A percentile compares a stretch with the other conserved stretches of the same genome.
These are phyloP conservation scores for Canariomyces notabilis DNA, from an alignment of 2,329 filamentous ascomycete genomes.

Conservation along the genomic window DNA sequence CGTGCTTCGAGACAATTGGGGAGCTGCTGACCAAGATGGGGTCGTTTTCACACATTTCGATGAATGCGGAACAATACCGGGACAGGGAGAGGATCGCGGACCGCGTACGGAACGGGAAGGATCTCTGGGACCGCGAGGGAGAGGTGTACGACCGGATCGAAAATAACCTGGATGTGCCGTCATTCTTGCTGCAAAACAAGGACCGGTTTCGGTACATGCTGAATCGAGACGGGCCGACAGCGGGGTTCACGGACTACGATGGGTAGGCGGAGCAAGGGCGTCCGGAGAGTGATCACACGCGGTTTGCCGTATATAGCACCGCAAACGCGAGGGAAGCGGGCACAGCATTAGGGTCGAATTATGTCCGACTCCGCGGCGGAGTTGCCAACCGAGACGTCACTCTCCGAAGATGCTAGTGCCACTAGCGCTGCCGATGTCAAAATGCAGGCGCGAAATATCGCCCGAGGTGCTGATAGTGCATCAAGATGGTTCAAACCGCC, in stretches of 20 bases:
- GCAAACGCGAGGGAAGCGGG: too few relatives aligned
- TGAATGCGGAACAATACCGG: conserved; percentile 46
- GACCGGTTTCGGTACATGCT: conserved; percentile 43
- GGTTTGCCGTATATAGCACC: too few relatives aligned
- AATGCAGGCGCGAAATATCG: too few relatives aligned
- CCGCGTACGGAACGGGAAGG: conserved; percentile 46
- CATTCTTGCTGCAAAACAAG: conserved; percentile 37
- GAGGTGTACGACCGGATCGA: conserved; percentile 46
- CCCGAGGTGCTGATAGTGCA: too few relatives aligned
- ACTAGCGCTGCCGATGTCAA: too few relatives aligned
- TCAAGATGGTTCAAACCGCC: too few relatives aligned
- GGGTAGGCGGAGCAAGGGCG: not conserved
- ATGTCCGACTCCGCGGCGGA: too few relatives aligned
- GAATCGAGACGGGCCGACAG: conserved; percentile 40
- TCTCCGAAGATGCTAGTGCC: too few relatives aligned
- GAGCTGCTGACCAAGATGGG: conserved; percentile 53
- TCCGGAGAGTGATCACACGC: not conserved
- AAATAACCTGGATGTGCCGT: conserved; percentile 48
- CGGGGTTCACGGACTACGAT: conserved; percentile 44
- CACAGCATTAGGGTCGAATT: too few relatives aligned
- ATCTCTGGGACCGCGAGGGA: conserved; percentile 48
- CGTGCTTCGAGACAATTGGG: conserved; percentile 52
- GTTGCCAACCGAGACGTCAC: too few relatives aligned
- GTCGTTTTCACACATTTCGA: conserved; percentile 50
- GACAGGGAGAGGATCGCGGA: conserved; percentile 45